Evolutionary conservation across 179 eudicot genomes (phyloP), one percentile per base, ranked within the genome.

Genomic region (Beta macrorhiza): DNA sequence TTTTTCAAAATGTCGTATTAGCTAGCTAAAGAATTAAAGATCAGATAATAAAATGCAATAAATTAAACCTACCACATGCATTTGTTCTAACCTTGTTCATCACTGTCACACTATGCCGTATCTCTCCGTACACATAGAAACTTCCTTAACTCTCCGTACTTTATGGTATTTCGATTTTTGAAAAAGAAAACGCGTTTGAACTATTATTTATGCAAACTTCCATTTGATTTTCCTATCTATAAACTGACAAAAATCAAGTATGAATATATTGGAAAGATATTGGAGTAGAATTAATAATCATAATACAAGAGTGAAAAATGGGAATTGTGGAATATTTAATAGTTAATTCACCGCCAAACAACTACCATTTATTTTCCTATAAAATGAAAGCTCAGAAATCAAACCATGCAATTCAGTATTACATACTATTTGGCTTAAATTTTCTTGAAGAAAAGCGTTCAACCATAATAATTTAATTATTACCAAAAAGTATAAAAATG

Each of bases 291-390:
- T 5, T 5, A 37, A 15, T 32, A 29, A 67, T 32, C 0, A 67
- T 13, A 22, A 7, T 44, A 16, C 52, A 3, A 49, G 11, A 75
- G 45, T 55, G 25, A 55, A 29, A 67, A 44, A 67, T 17, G 75
- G 51, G 9, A 81, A 68, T 55, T 44, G 45, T 53, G 11, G 29
- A 63, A 14, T 32, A 17, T 32, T 63, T 44, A 32, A 74, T 74
- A 32, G 42, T 63, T 52, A 62, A 74, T 74, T 74, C 79, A 81
- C 83, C 83, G 83, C 74, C 79, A 53, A 74, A 49, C 4, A 63
- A 8, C 42, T 2, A 55, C 57, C 53, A 0, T 5, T 49, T 63
- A 3, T 25, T 79, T 68, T 19, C 15, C 81, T 79, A 79, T 79
- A 79, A 52, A 78, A 53, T 56, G 81, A 55, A 53, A 45, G 64